Base-by-base conservation (phyloP, 179 eudicot species). In the Camellia oleifera region DNA sequence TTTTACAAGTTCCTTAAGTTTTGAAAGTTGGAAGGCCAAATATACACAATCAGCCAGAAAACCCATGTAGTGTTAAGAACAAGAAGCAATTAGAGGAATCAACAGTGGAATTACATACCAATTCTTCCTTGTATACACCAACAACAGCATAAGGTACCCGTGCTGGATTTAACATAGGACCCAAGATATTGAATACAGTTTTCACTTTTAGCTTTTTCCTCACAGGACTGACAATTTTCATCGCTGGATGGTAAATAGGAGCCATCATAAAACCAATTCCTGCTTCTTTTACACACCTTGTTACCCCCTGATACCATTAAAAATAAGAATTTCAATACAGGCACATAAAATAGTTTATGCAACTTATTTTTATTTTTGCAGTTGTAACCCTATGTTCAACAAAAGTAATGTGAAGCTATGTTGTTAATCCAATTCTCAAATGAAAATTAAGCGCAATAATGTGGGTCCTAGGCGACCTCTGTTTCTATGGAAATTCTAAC, bases 191-290 rank as follows among this genome's bases (percentile, higher is more conserved):
- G 69, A 96, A 96, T 74, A 96, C 97, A 6, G 99, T 96, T 87
- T 91, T 96, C 73, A 94, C 93, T 85, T 88, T 89, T 23, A 96
- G 87, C 87, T 92, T 89, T 81, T 92, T 92, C 82, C 99, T 89
- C 65, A 96, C 85, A 11, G 98, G 97, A 80, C 98, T 83, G 73
- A 96, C 99, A 84, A 96, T 81, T 87, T 91, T 86, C 99, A 96
- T 96, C 6, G 98, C 98, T 4, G 99, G 98, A 89, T 96, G 99
- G 84, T 91, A 94, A 44, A 86, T 84, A 5, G 98, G 94, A 81
- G 97, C 68, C 99, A 96, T 94, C 98, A 96, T 96, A 83, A 96
- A 96, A 72, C 99, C 97, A 67, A 96, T 94, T 67, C 99, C 98
- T 32, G 86, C 97, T 79, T 92, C 93, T 26, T 83, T 80, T 11